A percentile compares a stretch with the other conserved stretches of the same genome.
Conservation (phyloP, 306 rosid genomes). For the Castanea sativa region DNA sequence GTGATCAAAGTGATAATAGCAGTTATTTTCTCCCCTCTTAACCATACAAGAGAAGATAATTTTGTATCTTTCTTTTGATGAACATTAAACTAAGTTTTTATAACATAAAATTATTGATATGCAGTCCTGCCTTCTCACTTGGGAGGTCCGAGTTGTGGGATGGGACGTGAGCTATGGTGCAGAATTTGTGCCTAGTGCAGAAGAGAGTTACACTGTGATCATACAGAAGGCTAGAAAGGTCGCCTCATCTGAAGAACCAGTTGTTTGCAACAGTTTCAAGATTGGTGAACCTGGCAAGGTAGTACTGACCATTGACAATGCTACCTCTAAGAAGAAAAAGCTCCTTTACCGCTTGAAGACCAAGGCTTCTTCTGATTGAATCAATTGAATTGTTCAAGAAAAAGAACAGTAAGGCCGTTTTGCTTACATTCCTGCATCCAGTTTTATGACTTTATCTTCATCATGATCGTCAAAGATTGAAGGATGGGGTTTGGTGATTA, state of each 20-base stretch:
- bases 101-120: not conserved
- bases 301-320: conserved; percentile 59
- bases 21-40: too few species aligned
- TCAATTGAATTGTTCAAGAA: not conserved
- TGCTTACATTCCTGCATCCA: conserved; percentile 9
- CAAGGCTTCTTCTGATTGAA: conserved; percentile 39
- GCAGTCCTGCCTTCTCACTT: conserved; percentile 42
- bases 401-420: not conserved
- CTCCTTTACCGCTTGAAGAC: conserved; percentile 74
- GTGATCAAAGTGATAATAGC: too few species aligned
- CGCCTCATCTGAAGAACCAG: conserved; percentile 43
- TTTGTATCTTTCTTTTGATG: conserved; percentile 1
- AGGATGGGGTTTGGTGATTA: conserved; percentile 19
- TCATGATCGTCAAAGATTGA: conserved; percentile 12
- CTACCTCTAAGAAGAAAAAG: conserved; percentile 70
- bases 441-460: not conserved
- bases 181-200: conserved; percentile 64
- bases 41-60: too few species aligned
- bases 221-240: conserved; percentile 64
- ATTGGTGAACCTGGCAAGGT: conserved; percentile 66
- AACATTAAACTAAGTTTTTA: conserved; percentile 12
- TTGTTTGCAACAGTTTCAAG: conserved; percentile 45
- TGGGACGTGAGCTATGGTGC: conserved; percentile 78
- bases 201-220: conserved; percentile 62
- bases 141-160: conserved; percentile 75